phyloP scores from a whole-genome alignment of 1,284 basidiomycete species.

The Boletus mariae region DNA sequence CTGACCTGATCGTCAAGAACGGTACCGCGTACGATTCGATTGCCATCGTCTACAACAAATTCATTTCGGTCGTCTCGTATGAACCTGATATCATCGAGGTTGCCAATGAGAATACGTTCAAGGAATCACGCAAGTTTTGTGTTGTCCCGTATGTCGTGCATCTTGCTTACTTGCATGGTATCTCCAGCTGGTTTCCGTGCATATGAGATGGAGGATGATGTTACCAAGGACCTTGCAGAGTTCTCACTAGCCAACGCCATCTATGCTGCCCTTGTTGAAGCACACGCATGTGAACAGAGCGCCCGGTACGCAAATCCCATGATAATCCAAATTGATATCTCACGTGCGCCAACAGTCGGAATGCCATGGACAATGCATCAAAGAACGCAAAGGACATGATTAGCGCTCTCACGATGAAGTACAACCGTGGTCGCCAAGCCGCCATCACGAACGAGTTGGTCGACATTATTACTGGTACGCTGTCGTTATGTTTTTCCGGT shows the following conservation, averaged over 20 bases:
- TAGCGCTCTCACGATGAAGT: conserved; percentile 80
- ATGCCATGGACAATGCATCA: conserved; percentile 99
- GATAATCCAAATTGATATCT: conserved; percentile 13
- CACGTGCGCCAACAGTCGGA: conserved; percentile 55
- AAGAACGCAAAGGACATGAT: conserved; percentile 98
- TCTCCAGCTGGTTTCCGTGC: conserved; percentile 75
- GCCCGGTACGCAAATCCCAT: conserved; percentile 53
- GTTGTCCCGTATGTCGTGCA: not conserved
- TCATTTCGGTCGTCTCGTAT: conserved; percentile 92
- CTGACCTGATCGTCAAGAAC: conserved; percentile 88
- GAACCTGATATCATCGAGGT: conserved; percentile 78
- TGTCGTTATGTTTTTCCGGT: not conserved
- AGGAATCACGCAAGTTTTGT: conserved; percentile 61
- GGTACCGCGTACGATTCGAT: conserved; percentile 87
- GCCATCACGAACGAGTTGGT: conserved; percentile 95
- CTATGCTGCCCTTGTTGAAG: conserved; percentile 92
- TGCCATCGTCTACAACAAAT: conserved; percentile 93
- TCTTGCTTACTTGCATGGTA: not conserved
- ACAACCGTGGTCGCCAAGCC: conserved; percentile 99
- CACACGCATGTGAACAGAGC: conserved; percentile 93
- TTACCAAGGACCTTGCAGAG: conserved; percentile 91
- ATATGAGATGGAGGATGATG: conserved; percentile 96
- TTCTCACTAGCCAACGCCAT: conserved; percentile 97
- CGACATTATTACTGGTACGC: conserved; percentile 86
- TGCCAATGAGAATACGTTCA: conserved; percentile 76